Evolutionary conservation across 2,329 filamentous ascomycete genomes (phyloP), one percentile per base, ranked within the genome.

Genomic region (Immersiporthe knoxdaviesiana): DNA sequence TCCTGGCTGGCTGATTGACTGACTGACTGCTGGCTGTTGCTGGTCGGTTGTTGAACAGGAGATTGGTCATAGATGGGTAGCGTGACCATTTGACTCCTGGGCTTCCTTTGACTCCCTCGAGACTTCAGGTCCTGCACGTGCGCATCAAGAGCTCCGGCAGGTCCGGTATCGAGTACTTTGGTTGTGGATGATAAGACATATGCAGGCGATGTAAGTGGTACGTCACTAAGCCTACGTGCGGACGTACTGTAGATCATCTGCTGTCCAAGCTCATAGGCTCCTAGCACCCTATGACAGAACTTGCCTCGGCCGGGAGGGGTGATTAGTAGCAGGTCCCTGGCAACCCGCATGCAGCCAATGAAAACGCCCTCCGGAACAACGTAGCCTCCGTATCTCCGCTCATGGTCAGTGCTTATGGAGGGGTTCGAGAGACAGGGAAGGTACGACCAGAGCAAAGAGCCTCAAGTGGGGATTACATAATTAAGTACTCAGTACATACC

Each of bases 391-490:
- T 27, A 27, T 12, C 10, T 54, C 50, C 50, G 50, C 7, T 7
- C 7, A n/a, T n/a, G 44, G 44, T 47, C 18, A 3, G 21, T 47
- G 21, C 7, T 18, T 11, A 21, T 47, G 52, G 24, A 56, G 24
- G 52, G 52, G 52, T 56, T 47, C 21, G 44, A 11, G 44, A 47
- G n/a, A n/a, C 50, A 54, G n/a, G 24, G 52, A 30, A 56, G 14
- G 27, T 32, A 30, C 52, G 18, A 47, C 12, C 2, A 56, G 27
- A 30, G 24, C 52, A 30, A 30, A 54, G 24, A 56, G 52, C 52
- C 52, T 56, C 52, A 56, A 30, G 52, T 32, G 52, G 52, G 52
- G 52, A 30, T 30, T 18, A 30, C 52, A 54, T 56, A 56, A 18
- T 47, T 47, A n/a, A n/a, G n/a, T n/a, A n/a, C n/a, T n/a, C n/a